Base-by-base conservation (phyloP, 2,329 filamentous ascomycete species). In the Diaporthe caulivora region DNA sequence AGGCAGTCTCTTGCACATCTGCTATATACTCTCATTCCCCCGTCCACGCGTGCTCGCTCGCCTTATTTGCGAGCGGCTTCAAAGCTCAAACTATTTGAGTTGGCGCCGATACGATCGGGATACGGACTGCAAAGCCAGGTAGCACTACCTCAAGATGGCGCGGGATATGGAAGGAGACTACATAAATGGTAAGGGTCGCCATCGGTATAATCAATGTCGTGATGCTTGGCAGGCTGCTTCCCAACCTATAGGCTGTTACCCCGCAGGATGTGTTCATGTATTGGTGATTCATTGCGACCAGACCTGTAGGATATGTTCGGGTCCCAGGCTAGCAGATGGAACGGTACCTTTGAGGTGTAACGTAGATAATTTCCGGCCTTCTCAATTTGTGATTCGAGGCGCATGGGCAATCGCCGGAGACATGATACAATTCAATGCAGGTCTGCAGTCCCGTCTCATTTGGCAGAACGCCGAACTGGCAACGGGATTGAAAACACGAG, bases 51-150 rank as follows among this genome's bases (percentile, higher is more conserved):
- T 65, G 44, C 60, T 65, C 44, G 62, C 62, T 65, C 62, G 62
- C 44, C 62, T 65, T 65, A 51, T 24, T 65, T 65, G 62, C 62
- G 62, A 65, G 62, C 62, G 62, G 62, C 62, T 37, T 51, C 62
- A 21, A 26, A 65, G 21, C 62, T 65, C 44, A 37, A 51, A 51
- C 44, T 51, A 65, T 65, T 65, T 51, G 62, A 51, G 29, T 37
- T 65, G 44, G 44, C n/a, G 62, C 62, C 31, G 37, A 24, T 29
- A 2, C 21, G 1, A 65, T 26, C 44, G 29, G 13, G 9, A 37
- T 31, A 37, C 29, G 29, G 18, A 9, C 11, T 65, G 62, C 62
- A 65, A 44, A 49, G 15, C 37, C 29, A 18, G 62, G 62, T 51
- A 11, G 37, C 44, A 65, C 8, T 37, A 21, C 29, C 60, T 17